Evolutionary conservation across 2,329 filamentous ascomycete genomes (phyloP).

Genomic region (Daldinia sp.): DNA sequence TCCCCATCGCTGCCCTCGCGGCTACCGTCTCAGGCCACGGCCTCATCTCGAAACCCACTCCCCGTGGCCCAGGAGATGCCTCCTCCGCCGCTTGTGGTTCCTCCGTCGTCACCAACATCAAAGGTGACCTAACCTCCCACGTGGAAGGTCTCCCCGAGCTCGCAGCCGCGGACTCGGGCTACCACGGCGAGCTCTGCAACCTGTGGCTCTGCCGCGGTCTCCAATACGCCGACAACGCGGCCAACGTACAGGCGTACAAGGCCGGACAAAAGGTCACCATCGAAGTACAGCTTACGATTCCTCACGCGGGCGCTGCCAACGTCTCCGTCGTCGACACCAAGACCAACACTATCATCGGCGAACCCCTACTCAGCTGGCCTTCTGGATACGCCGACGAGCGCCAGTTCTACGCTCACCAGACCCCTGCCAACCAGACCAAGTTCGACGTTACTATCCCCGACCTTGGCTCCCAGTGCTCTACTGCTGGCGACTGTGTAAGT

Average conservation of each 20-base stretch:
- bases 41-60: slow-evolving; percentile 39
- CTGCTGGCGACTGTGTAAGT: slow-evolving; percentile 44
- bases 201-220: slow-evolving; percentile 53
- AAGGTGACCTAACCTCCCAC: slow-evolving; percentile 44
- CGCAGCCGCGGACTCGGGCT: slow-evolving; percentile 39
- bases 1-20: slow-evolving; percentile 37
- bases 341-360: slow-evolving; percentile 50
- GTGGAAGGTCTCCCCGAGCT: slow-evolving; percentile 46
- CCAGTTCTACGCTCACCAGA: slow-evolving; percentile 40
- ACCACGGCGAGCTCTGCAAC: slow-evolving; percentile 44
- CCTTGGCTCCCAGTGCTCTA: slow-evolving; percentile 40
- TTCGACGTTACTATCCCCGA: slow-evolving; percentile 44
- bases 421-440: slow-evolving; percentile 44
- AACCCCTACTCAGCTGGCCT: slow-evolving; percentile 44
- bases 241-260: slow-evolving; percentile 49
- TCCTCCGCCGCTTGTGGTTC: slow-evolving; percentile 41
- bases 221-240: slow-evolving; percentile 52
- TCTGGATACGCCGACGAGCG: slow-evolving; percentile 44
- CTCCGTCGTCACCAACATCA: slow-evolving; percentile 39
- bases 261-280: slow-evolving; percentile 55
- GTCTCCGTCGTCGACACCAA: slow-evolving; percentile 58
- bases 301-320: slow-evolving; percentile 58
- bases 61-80: slow-evolving; percentile 39
- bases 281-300: slow-evolving; percentile 54
- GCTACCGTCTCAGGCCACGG: slow-evolving; percentile 41